Conservation (phyloP, 805 yeast genomes). For the Ogataea angusta region DNA sequence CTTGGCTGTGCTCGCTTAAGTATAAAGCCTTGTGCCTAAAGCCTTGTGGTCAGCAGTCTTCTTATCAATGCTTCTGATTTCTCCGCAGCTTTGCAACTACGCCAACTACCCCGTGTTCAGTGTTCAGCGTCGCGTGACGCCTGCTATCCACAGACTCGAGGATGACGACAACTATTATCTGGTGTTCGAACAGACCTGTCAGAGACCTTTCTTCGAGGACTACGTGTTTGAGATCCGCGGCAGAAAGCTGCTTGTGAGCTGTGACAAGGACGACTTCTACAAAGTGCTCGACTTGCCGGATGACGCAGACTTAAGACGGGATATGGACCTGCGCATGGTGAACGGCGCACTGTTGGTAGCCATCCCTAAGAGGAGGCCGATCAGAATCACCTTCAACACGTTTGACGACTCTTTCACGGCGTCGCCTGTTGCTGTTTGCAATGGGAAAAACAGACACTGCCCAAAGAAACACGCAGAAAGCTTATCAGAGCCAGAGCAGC, state of each 20-base stretch:
- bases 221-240: conserved; percentile 24
- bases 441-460: neutral
- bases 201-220: conserved; percentile 17
- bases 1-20: conserved; percentile 6
- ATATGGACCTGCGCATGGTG: conserved; percentile 15
- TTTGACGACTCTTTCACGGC: neutral
- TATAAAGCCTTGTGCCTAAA: neutral
- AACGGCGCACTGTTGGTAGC: conserved; percentile 21
- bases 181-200: conserved; percentile 18
- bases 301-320: conserved; percentile 19
- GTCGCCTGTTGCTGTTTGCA: neutral
- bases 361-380: neutral
- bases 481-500: too few species aligned
- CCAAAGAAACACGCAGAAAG: neutral
- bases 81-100: conserved; percentile 13
- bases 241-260: conserved; percentile 19
- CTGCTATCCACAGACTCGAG: conserved; percentile 12
- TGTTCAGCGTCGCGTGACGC: conserved; percentile 10
- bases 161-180: conserved; percentile 25
- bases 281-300: conserved; percentile 24
- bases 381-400: conserved; percentile 1
- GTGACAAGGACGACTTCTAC: conserved; percentile 21
- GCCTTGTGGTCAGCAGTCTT: neutral
- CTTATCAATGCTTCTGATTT: conserved; percentile 20
- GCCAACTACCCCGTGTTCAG: conserved; percentile 1